Conservation (phyloP, 768 basidiomycete genomes). For the Russula brevipes region DNA sequence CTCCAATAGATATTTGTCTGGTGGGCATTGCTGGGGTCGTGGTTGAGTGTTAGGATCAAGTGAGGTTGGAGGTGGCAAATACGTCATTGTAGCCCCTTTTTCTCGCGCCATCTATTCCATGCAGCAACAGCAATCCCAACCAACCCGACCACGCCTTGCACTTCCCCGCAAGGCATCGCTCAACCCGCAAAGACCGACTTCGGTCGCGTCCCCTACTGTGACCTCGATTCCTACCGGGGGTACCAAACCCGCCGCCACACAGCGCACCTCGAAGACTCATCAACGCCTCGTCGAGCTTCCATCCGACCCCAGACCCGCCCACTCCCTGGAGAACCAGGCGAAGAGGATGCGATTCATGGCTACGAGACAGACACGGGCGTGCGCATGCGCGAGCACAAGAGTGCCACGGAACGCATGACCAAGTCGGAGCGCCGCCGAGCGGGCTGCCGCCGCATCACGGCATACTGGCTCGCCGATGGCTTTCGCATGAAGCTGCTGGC, state of each 20-base stretch:
- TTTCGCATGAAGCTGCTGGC: constrained; percentile 81
- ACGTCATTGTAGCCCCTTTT: constrained; percentile 16
- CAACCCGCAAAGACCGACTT: background rate
- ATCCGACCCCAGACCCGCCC: constrained; percentile 82
- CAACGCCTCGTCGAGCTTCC: constrained; percentile 89
- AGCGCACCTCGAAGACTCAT: constrained; percentile 84
- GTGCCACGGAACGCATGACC: constrained; percentile 81
- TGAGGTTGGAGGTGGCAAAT: background rate
- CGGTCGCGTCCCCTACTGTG: background rate
- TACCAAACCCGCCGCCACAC: constrained; percentile 32
- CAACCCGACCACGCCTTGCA: background rate
- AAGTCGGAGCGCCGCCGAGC: constrained; percentile 79
- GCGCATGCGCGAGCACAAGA: constrained; percentile 53
- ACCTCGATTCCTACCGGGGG: background rate
- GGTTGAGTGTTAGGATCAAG: background rate
- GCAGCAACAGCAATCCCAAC: constrained; percentile 7
- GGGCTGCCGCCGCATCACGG: constrained; percentile 77
- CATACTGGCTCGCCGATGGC: constrained; percentile 82
- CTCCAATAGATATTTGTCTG: background rate
- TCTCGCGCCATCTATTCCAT: background rate
- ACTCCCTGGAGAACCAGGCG: constrained; percentile 32
- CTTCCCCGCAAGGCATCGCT: constrained; percentile 6
- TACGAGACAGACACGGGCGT: constrained; percentile 57
- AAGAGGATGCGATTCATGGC: constrained; percentile 48
- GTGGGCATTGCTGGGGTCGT: background rate